Evolutionary conservation across 441 rosid genomes (phyloP).

Genomic region (Metrosideros polymorpha): DNA sequence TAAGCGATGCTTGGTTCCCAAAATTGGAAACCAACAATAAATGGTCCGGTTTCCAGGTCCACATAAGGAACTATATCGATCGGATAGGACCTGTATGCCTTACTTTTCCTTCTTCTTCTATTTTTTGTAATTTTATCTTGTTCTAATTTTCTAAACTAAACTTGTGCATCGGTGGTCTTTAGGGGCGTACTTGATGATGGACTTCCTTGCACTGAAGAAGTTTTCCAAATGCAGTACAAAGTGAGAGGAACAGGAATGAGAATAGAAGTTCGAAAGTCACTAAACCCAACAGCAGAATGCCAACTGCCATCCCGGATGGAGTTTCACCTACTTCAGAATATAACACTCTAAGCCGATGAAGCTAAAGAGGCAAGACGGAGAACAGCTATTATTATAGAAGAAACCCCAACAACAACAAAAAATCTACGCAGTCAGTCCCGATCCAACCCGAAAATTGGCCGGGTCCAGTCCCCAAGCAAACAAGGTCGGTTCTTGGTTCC

Average conservation of each 20-base stretch:
- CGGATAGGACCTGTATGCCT: accelerated
- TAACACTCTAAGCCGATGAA: neutral
- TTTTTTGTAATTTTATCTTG: neutral
- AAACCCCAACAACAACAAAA: neutral
- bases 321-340: constrained; percentile 30
- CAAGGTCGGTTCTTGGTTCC: no score
- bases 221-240: constrained; percentile 69
- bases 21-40: neutral
- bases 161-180: neutral
- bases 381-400: neutral
- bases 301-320: constrained; percentile 33
- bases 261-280: constrained; percentile 41
- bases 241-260: constrained; percentile 57
- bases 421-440: accelerated
- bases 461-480: no score
- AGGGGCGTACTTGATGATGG: constrained; percentile 58
- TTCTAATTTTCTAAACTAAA: neutral
- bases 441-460: accelerated
- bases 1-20: accelerated
- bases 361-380: neutral
- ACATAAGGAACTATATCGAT: no score
- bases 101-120: neutral
- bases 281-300: constrained; percentile 40
- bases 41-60: accelerated
- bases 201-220: constrained; percentile 78